Percentiles rank a stretch among this genome's conserved stretches.
phyloP scores from a whole-genome alignment of 2,329 filamentous ascomycete species.

The Beauveria bassiana region DNA sequence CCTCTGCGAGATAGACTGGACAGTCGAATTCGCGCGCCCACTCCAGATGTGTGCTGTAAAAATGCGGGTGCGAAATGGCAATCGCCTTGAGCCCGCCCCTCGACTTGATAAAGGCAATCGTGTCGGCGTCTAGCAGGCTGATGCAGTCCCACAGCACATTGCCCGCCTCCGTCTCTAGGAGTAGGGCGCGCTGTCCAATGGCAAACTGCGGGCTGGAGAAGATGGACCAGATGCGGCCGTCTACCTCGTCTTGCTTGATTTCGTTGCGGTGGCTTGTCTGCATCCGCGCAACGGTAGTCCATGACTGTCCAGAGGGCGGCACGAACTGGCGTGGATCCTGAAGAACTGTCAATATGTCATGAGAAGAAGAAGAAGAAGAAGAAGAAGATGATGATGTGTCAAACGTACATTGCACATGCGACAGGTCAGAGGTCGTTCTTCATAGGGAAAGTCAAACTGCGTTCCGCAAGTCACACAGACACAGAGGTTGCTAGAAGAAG shows the following conservation, averaged over 20 bases:
- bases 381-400: too few relatives aligned
- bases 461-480: conserved; percentile 64
- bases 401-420: conserved; percentile 53
- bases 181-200: conserved; percentile 67
- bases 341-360: neutral
- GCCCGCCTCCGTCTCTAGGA: conserved; percentile 56
- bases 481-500: neutral
- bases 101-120: conserved; percentile 46
- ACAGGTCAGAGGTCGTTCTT: conserved; percentile 44
- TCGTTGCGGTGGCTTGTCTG: conserved; percentile 42
- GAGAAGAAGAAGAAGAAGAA: too few relatives aligned
- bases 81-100: conserved; percentile 65
- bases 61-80: conserved; percentile 74
- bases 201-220: conserved; percentile 51
- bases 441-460: conserved; percentile 45
- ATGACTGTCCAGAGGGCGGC: conserved; percentile 45
- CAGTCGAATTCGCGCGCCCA: conserved; percentile 65
- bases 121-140: conserved; percentile 58
- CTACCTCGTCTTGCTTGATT: conserved; percentile 38
- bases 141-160: conserved; percentile 79
- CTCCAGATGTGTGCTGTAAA: conserved; percentile 67
- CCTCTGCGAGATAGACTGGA: conserved; percentile 58
- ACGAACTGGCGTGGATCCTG: conserved; percentile 62
- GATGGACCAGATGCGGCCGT: conserved; percentile 40
- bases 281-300: conserved; percentile 50